phyloP scores from a whole-genome alignment of 345 rosid species.

The Populus pruinosa region DNA sequence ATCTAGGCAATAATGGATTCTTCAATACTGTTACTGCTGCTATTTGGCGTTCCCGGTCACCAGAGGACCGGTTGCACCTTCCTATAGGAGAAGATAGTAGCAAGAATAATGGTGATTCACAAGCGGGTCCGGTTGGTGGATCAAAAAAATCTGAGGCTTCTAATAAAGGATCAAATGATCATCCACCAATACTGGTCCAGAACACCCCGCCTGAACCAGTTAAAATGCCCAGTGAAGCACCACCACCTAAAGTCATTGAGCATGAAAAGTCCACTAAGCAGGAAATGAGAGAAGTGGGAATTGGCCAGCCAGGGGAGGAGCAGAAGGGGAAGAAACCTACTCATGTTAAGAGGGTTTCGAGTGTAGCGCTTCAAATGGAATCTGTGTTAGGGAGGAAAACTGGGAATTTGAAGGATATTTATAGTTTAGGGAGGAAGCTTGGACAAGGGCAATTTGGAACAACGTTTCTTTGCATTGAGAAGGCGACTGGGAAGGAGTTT shows the following conservation, averaged over 20 bases:
- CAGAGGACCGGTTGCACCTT: slow-evolving; percentile 46
- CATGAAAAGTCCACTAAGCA: slow-evolving; percentile 20
- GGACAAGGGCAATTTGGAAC: slow-evolving; percentile 99
- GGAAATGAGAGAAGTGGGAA: slow-evolving; percentile 22
- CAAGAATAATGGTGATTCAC: slow-evolving; percentile 22
- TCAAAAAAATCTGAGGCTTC: slow-evolving; percentile 21
- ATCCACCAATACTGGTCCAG: slow-evolving; percentile 31
- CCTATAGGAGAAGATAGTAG: slow-evolving; percentile 28
- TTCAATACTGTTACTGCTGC: slow-evolving; percentile 75
- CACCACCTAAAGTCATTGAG: slow-evolving; percentile 18
- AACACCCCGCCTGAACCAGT: slow-evolving; percentile 68
- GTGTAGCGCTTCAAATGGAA: slow-evolving; percentile 58
- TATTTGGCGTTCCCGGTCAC: slow-evolving; percentile 62
- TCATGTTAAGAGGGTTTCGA: slow-evolving; percentile 56
- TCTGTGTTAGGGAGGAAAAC: slow-evolving; percentile 82
- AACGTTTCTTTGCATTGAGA: slow-evolving; percentile 73
- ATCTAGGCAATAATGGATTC: slow-evolving; percentile 59
- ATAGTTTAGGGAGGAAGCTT: slow-evolving; percentile 75
- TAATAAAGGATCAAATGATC: slow-evolving; percentile 11
- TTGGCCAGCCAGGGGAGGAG: slow-evolving; percentile 22
- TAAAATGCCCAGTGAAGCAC: slow-evolving; percentile 41
- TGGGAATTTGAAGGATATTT: slow-evolving; percentile 70
- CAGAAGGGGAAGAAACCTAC: slow-evolving; percentile 44
- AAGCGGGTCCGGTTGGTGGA: slow-evolving; percentile 7
- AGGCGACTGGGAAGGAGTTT: slow-evolving; percentile 53